Percentiles rank a stretch among this genome's conserved stretches.
These are phyloP conservation scores for Croton setiger DNA, from an alignment of 441 rosid genomes.

Conservation along the genomic window DNA sequence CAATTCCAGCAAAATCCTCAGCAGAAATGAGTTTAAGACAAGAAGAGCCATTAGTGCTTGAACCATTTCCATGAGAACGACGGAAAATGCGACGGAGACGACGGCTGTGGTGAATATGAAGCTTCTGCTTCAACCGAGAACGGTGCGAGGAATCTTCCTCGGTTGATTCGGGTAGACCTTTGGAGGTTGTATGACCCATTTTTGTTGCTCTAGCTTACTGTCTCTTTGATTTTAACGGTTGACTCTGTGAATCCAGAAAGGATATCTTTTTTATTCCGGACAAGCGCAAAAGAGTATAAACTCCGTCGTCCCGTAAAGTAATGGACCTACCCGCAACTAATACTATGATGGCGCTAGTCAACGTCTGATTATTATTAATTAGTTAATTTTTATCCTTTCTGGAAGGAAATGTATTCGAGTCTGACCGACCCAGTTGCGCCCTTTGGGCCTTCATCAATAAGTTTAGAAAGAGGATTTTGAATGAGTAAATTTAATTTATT, in stretches of 20 bases:
- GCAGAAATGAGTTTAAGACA: constrained; percentile 33
- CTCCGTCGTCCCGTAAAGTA: background rate
- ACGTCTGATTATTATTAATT: too few relatives aligned
- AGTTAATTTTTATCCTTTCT: too few relatives aligned
- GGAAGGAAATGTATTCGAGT: too few relatives aligned
- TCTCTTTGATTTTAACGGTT: too few relatives aligned
- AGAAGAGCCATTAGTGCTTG: constrained; percentile 11
- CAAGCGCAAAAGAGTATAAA: background rate
- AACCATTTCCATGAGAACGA: constrained; percentile 27
- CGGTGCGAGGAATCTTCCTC: constrained; percentile 24
- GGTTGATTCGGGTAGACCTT: constrained; percentile 18
- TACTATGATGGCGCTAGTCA: too few relatives aligned
- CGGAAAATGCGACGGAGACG: constrained; percentile 26
- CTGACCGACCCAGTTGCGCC: too few relatives aligned
- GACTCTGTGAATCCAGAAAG: background rate
- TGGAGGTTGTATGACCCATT: constrained; percentile 56
- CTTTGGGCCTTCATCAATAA: too few relatives aligned
- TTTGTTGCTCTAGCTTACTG: background rate
- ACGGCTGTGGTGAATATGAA: constrained; percentile 35
- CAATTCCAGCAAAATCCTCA: constrained; percentile 84
- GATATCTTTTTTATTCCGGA: background rate
- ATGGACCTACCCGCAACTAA: background rate
- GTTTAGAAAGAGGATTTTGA: too few relatives aligned
- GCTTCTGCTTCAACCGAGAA: constrained; percentile 41
- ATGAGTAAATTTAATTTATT: too few relatives aligned